Percentiles rank a stretch among this genome's conserved stretches.
Evolutionary conservation across 2,329 filamentous ascomycete genomes (phyloP).

Genomic region (Nigrospora oryzae): DNA sequence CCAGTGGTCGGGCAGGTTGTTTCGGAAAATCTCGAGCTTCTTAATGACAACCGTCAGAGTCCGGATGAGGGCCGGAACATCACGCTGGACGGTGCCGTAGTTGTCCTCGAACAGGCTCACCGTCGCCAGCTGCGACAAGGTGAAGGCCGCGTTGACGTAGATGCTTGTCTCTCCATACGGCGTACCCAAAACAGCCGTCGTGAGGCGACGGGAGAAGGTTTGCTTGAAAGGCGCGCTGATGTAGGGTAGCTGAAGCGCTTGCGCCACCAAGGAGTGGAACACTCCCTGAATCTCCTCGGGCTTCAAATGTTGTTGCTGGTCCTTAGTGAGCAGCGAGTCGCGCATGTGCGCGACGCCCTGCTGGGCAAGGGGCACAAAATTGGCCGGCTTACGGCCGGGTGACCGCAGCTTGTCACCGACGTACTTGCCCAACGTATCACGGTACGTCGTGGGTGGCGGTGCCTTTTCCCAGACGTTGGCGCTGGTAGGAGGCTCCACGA

Average conservation of each 20-base stretch:
- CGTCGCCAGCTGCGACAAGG: conserved; percentile 60
- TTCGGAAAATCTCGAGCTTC: conserved; percentile 61
- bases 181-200: conserved; percentile 60
- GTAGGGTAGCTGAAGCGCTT: conserved; percentile 36
- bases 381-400: conserved; percentile 37
- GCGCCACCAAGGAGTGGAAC: conserved; percentile 37
- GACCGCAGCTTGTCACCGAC: conserved; percentile 33
- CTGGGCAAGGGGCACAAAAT: conserved; percentile 41
- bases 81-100: conserved; percentile 78
- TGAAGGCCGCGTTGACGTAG: conserved; percentile 64
- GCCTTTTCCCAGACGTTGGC: conserved; percentile 36
- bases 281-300: conserved; percentile 39
- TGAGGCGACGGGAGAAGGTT: conserved; percentile 56
- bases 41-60: conserved; percentile 61
- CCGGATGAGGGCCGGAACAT: conserved; percentile 67
- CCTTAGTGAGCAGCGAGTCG: conserved; percentile 38
- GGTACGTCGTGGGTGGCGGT: conserved; percentile 26
- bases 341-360: conserved; percentile 38
- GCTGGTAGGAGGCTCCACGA: conserved; percentile 30
- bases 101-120: conserved; percentile 72
- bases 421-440: conserved; percentile 35
- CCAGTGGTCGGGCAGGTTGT: conserved; percentile 59
- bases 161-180: conserved; percentile 63
- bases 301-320: conserved; percentile 46
- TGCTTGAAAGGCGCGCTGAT: conserved; percentile 64